A percentile compares a stretch with the other conserved stretches of the same genome.
Evolutionary conservation across 441 rosid genomes (phyloP).

Genomic region (Gossypium armourianum): DNA sequence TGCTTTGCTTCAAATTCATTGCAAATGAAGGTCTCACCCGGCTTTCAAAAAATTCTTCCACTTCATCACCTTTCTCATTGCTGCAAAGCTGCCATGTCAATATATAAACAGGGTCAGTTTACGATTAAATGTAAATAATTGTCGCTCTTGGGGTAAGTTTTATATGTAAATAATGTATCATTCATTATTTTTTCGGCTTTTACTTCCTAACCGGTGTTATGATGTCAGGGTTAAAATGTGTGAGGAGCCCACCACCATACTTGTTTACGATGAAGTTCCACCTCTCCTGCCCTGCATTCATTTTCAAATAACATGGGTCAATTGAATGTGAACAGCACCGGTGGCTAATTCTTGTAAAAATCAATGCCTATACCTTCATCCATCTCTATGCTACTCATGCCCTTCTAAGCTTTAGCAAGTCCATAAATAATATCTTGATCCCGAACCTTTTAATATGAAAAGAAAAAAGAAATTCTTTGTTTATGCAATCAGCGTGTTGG

Average conservation of each 20-base stretch:
- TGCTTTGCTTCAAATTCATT: conserved; percentile 83
- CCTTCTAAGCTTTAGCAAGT: conserved; percentile 43
- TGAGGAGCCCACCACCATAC: conserved; percentile 65
- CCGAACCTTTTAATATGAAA: conserved; percentile 44
- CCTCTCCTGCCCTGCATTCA: conserved; percentile 49
- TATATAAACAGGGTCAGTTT: neutral
- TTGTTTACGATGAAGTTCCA: conserved; percentile 58
- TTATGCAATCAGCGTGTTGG: neutral
- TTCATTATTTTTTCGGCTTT: neutral
- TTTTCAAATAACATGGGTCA: neutral
- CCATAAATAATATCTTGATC: conserved; percentile 54
- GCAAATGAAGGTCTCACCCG: neutral
- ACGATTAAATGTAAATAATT: neutral
- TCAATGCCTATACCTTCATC: conserved; percentile 34
- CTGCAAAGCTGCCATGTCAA: neutral
- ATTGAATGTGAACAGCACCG: neutral
- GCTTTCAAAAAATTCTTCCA: neutral
- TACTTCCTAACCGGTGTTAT: conserved; percentile 57
- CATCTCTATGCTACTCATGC: conserved; percentile 56
- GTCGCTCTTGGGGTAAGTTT: neutral
- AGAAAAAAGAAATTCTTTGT: neutral
- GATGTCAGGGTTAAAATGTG: conserved; percentile 50
- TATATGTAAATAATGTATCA: neutral
- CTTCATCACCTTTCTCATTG: neutral
- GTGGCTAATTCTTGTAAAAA: neutral